Conservation (phyloP, 345 rosid genomes). For the Gossypium ekmanianum region DNA sequence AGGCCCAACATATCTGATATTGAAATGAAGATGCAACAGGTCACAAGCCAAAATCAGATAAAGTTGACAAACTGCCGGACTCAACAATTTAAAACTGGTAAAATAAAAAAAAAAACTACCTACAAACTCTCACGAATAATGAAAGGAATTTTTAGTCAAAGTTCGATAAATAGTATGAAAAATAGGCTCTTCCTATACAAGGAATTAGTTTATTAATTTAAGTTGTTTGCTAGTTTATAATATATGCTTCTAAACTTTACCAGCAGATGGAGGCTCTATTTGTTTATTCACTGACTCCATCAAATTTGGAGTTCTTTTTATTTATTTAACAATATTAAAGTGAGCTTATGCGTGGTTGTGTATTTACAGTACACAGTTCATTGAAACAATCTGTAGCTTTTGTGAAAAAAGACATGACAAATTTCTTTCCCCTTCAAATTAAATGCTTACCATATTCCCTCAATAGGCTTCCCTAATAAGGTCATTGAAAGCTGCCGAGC, state of each 20-base stretch:
- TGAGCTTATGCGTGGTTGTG: no score
- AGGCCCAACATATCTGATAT: background rate
- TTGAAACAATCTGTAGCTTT: background rate
- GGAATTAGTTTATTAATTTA: background rate
- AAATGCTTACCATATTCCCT: constrained; percentile 80
- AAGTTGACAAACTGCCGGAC: background rate
- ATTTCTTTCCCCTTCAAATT: background rate
- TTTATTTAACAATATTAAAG: background rate
- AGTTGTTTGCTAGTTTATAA: background rate
- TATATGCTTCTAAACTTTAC: background rate
- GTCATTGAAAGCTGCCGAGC: constrained; percentile 82
- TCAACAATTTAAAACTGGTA: background rate
- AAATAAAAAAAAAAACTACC: background rate
- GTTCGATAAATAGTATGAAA: background rate
- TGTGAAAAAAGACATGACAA: no score
- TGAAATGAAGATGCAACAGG: background rate
- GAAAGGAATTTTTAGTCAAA: background rate
- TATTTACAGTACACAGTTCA: background rate
- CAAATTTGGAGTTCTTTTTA: background rate
- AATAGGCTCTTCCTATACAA: background rate
- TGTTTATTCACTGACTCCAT: background rate
- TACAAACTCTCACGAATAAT: background rate
- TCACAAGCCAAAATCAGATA: background rate
- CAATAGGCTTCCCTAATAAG: constrained; percentile 78
- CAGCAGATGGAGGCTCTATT: background rate